phyloP scores from a whole-genome alignment of 805 yeast genomes.

The Isabelozyma heimii region DNA sequence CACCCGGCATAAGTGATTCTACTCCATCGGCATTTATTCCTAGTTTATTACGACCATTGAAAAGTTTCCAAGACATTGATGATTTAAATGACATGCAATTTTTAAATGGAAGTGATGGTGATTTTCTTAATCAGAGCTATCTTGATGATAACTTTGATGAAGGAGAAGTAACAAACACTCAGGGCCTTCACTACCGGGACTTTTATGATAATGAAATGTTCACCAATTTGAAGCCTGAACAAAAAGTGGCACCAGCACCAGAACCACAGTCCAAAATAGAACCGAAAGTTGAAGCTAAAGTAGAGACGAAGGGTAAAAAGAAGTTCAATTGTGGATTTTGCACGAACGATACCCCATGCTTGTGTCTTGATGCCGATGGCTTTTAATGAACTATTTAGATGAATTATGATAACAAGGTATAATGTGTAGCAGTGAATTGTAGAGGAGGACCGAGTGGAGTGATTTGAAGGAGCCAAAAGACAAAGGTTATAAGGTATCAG shows the following conservation, averaged over 20 bases:
- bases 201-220: constrained; percentile 1
- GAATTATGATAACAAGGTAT: neutral
- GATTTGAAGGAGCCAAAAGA: constrained; percentile 6
- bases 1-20: neutral
- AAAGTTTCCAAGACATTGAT: neutral
- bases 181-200: neutral
- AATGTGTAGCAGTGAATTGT: neutral
- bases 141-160: constrained; percentile 1
- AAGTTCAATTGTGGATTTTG: constrained; percentile 37
- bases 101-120: neutral
- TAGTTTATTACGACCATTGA: constrained; percentile 5
- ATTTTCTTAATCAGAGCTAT: neutral
- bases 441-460: no score
- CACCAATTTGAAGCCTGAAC: neutral
- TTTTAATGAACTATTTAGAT: neutral
- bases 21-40: constrained; percentile 6
- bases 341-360: constrained; percentile 36
- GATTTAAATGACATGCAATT: neutral
- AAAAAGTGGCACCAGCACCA: no score
- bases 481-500: no score
- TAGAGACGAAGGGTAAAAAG: constrained; percentile 11
- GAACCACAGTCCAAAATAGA: neutral
- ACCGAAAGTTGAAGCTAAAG: constrained; percentile 2
- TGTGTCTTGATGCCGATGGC: constrained; percentile 39
- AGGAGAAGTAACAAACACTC: neutral